phyloP scores from a whole-genome alignment of 805 yeast species.

The Sungouiella thailandica region DNA sequence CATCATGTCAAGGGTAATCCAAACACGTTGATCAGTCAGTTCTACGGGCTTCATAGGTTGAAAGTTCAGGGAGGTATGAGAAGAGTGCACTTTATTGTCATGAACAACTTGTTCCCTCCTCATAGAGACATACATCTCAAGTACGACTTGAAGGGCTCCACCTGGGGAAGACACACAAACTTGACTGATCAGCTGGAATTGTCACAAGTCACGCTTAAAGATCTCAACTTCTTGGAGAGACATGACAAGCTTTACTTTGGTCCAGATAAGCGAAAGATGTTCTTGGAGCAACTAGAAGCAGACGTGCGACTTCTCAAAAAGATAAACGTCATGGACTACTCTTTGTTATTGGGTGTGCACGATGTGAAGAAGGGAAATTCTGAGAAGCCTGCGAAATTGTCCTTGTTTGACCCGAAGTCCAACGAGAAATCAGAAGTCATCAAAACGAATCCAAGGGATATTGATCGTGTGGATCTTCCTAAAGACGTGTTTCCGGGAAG shows the following conservation, averaged over 20 bases:
- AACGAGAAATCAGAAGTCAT: constrained; percentile 34
- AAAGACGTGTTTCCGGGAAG: constrained; percentile 41
- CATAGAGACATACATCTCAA: constrained; percentile 79
- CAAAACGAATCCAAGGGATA: constrained; percentile 43
- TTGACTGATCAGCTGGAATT: constrained; percentile 19
- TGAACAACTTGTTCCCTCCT: constrained; percentile 97
- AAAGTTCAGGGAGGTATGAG: constrained; percentile 72
- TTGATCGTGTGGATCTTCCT: constrained; percentile 42
- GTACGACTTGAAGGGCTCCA: constrained; percentile 90
- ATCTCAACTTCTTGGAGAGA: constrained; percentile 78
- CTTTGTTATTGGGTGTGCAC: constrained; percentile 82
- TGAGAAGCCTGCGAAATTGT: constrained; percentile 30
- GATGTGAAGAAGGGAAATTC: constrained; percentile 60
- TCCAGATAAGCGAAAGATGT: constrained; percentile 54
- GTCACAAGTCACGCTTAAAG: constrained; percentile 61
- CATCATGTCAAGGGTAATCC: constrained; percentile 79
- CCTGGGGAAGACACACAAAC: constrained; percentile 67
- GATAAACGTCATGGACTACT: constrained; percentile 92
- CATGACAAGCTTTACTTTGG: constrained; percentile 68
- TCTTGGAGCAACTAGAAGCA: constrained; percentile 63
- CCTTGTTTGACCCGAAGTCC: constrained; percentile 42
- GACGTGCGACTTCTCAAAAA: constrained; percentile 72
- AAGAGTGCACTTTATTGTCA: constrained; percentile 87
- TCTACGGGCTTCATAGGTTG: constrained; percentile 91
- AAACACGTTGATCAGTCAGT: constrained; percentile 86